These are phyloP conservation scores for Chlamydomonas asymmetrica DNA, from an alignment of 139 green algal genomes.

Conservation along the genomic window DNA sequence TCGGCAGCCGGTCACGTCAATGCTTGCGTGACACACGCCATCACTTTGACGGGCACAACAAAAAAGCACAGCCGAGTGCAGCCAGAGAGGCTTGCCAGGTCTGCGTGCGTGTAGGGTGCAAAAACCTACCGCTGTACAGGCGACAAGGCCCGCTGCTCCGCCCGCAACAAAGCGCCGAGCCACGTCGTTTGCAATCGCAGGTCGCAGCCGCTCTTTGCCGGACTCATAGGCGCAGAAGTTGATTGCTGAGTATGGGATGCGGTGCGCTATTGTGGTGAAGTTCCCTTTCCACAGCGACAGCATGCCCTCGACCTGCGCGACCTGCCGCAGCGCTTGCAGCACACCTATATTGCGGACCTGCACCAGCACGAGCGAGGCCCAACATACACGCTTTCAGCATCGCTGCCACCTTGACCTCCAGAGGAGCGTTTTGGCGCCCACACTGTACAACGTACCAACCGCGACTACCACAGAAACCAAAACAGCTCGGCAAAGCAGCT, in stretches of 20 bases:
- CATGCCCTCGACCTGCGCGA: slow-evolving; percentile 72
- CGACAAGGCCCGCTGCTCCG: slow-evolving; percentile 73
- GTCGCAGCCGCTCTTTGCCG: slow-evolving; percentile 29
- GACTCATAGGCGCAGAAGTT: slow-evolving; percentile 96
- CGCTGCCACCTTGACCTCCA: no score
- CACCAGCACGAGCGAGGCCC: no score
- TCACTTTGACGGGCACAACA: no score
- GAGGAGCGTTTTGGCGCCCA: no score
- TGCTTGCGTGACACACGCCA: no score
- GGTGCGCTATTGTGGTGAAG: slow-evolving; percentile 86
- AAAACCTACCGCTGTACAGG: slow-evolving; percentile 87
- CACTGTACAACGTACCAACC: no score
- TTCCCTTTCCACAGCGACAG: slow-evolving; percentile 93
- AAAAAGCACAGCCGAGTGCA: no score
- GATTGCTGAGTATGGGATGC: slow-evolving; percentile 92
- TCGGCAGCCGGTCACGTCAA: neutral
- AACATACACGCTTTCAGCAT: no score
- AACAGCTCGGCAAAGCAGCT: no score
- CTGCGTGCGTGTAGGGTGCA: no score
- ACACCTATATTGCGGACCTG: slow-evolving; percentile 1
- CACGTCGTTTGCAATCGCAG: slow-evolving; percentile 41
- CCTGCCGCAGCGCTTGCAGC: slow-evolving; percentile 12
- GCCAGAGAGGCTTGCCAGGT: no score
- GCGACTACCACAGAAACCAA: no score
- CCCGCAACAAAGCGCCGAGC: slow-evolving; percentile 68